Conservation (phyloP, 2,329 filamentous ascomycete species). For the Xylogone sp. region DNA sequence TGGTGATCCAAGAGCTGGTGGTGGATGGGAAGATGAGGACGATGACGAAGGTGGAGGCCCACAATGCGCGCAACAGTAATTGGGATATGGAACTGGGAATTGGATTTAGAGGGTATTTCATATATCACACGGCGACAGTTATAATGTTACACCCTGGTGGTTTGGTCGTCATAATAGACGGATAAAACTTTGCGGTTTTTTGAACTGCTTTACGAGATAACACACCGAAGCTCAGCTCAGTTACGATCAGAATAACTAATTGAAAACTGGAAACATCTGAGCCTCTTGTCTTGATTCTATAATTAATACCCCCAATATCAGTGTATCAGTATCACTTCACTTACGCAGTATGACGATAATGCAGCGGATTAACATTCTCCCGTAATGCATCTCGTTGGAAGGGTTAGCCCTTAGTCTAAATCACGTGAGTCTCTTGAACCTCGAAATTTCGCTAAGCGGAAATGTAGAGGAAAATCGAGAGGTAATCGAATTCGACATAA, state of each 20-base stretch:
- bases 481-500: conserved; percentile 14
- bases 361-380: not conserved
- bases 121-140: not conserved
- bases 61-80: conserved; percentile 52
- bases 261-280: no score
- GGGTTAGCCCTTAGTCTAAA: not conserved
- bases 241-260: not conserved
- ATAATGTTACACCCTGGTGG: not conserved
- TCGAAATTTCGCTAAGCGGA: conserved; percentile 3
- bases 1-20: conserved; percentile 61
- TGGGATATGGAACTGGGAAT: not conserved
- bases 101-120: not conserved
- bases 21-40: conserved; percentile 68
- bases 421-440: not conserved
- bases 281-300: no score
- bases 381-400: not conserved
- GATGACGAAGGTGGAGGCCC: conserved; percentile 54
- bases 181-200: not conserved
- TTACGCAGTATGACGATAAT: no score
- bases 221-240: not conserved
- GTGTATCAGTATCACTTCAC: no score
- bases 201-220: not conserved
- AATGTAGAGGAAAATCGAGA: conserved; percentile 15
- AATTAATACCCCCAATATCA: no score
- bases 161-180: not conserved